A percentile compares a stretch with the other conserved stretches of the same genome.
phyloP scores from a whole-genome alignment of 192 early-diverging fungal genomes.

The Coemansia sp. region DNA sequence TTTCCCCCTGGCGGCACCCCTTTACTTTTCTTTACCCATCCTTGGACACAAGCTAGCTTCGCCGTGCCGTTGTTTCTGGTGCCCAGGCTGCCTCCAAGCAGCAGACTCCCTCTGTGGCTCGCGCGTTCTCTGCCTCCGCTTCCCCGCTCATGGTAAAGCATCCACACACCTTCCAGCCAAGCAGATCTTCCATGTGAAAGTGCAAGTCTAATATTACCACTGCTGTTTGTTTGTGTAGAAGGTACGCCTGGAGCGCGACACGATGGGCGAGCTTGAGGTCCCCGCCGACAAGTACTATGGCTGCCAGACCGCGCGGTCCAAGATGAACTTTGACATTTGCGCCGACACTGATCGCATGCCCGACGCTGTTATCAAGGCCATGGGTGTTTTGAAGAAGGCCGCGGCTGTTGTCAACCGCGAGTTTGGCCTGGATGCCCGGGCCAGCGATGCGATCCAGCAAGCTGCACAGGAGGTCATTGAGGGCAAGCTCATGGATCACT shows the following conservation, averaged over 20 bases:
- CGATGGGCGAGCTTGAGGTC: conserved; percentile 93
- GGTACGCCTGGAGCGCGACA: conserved; percentile 75
- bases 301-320: conserved; percentile 93
- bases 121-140: conserved; percentile 45
- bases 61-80: conserved; percentile 35
- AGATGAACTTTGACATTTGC: conserved; percentile 98
- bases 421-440: conserved; percentile 75
- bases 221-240: conserved; percentile 29
- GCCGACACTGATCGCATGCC: conserved; percentile 92
- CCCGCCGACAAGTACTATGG: conserved; percentile 97
- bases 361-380: conserved; percentile 89
- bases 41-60: conserved; percentile 33
- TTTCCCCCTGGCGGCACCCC: not conserved
- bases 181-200: not conserved
- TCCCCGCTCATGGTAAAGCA: conserved; percentile 42
- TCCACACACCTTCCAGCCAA: not conserved
- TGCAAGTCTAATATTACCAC: not conserved
- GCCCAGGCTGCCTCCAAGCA: conserved; percentile 26
- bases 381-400: conserved; percentile 94
- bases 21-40: not conserved
- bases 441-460: conserved; percentile 84
- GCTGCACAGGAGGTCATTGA: conserved; percentile 92
- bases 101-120: conserved; percentile 21
- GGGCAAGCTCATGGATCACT: conserved; percentile 90
- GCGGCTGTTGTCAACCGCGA: conserved; percentile 93